Base-by-base conservation (phyloP, 305 asterid genomes). In the Fraxinus nigra region DNA sequence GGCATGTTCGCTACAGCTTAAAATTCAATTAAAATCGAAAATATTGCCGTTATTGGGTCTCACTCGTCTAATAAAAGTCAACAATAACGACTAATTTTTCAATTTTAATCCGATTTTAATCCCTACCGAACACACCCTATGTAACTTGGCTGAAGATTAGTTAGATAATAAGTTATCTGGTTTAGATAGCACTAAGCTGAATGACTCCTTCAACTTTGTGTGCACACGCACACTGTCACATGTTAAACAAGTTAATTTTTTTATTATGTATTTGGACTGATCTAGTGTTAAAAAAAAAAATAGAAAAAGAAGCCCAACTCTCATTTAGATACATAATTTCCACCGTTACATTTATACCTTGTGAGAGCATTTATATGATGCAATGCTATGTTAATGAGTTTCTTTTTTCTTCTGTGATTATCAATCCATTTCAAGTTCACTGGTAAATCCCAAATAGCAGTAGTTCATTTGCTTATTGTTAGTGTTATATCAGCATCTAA, bases 131-230 rank as follows among this genome's bases (percentile, higher is more conserved):
- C 26, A 24, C 26, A 1, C 26, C 26, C 26, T n/a, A 28, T 32
- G 59, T 73, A 32, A 7, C 78, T 51, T 59, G 78, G 74, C 32
- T 81, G 37, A 38, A 78, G 74, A 26, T 33, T 82, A 32, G 54
- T 51, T 20, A 46, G 20, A 26, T 46, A 14, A 8, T 40, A 16
- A 16, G 59, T n/a, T 73, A 46, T 37, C 13, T 75, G 43, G 24
- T 75, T 43, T 79, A n/a, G 78, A 74, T 75, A 70, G 26, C 63
- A 70, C 79, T 70, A n/a, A 22, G 37, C 40, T 78, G 76, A 78
- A 38, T 78, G 14, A 11, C 16, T 28, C 74, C 37, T 22, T 67
- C 38, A 28, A 69, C 22, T 69, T 13, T 69, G 37, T 28, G 38
- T 5, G 37, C 75, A 11, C 20, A 2, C 6, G 18, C 20, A 11